Evolutionary conservation across 2,329 filamentous ascomycete species (phyloP).

Genomic region (Venturia pyrina): DNA sequence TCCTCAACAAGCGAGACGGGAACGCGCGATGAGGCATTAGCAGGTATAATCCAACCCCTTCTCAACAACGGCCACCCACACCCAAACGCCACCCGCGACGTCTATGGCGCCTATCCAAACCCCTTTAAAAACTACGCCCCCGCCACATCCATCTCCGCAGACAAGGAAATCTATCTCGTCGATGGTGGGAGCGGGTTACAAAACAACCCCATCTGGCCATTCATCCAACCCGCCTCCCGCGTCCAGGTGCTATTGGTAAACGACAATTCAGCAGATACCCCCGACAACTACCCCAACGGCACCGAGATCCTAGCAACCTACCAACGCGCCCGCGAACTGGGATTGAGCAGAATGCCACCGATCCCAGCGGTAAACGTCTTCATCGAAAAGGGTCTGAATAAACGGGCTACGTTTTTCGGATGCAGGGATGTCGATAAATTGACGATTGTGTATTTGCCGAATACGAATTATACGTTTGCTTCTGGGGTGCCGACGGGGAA

Average conservation of each 20-base stretch:
- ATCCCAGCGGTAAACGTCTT: constrained; percentile 49
- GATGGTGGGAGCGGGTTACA: constrained; percentile 42
- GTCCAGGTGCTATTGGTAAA: constrained; percentile 56
- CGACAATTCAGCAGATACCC: constrained; percentile 54
- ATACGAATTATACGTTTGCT: constrained; percentile 26
- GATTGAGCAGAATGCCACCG: constrained; percentile 47
- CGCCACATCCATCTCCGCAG: constrained; percentile 30
- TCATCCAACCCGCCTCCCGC: constrained; percentile 39
- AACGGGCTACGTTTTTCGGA: constrained; percentile 53
- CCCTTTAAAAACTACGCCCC: constrained; percentile 44
- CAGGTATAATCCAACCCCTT: constrained; percentile 21
- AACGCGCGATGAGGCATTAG: constrained; percentile 4
- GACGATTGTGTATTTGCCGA: constrained; percentile 35
- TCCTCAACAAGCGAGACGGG: neutral
- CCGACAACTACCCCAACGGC: constrained; percentile 50
- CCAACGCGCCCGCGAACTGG: constrained; percentile 39
- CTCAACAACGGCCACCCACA: constrained; percentile 19
- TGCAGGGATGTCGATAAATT: constrained; percentile 34
- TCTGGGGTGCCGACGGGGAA: constrained; percentile 25
- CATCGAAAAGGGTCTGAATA: constrained; percentile 48
- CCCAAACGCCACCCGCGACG: constrained; percentile 21
- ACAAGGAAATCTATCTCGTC: constrained; percentile 34
- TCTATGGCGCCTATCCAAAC: constrained; percentile 50
- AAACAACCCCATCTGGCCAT: constrained; percentile 43
- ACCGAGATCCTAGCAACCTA: constrained; percentile 49